These are phyloP conservation scores for Trametes polyzona DNA, from an alignment of 1,284 basidiomycete genomes.

Conservation along the genomic window DNA sequence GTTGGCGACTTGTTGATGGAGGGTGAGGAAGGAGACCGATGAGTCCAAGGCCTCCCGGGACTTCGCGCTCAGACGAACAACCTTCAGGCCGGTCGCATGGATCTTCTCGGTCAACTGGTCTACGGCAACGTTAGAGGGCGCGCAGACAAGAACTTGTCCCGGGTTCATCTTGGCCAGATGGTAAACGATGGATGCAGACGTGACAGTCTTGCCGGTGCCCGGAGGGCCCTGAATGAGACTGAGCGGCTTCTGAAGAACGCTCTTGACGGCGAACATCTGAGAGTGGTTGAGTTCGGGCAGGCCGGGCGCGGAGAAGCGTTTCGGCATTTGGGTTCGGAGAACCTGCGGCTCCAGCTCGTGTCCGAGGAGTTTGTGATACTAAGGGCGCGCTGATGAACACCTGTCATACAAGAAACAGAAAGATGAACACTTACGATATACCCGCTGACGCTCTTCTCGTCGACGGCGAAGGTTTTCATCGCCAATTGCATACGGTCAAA, in stretches of 20 bases:
- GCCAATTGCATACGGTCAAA: constrained; percentile 99
- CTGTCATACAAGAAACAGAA: constrained; percentile 2
- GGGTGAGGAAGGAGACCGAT: constrained; percentile 89
- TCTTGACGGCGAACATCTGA: constrained; percentile 99
- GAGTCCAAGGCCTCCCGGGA: constrained; percentile 97
- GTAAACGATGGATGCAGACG: constrained; percentile 98
- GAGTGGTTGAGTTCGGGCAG: constrained; percentile 99
- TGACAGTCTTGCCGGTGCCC: constrained; percentile 99
- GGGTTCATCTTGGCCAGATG: constrained; percentile 99
- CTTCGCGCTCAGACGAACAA: constrained; percentile 96
- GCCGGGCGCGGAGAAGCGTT: constrained; percentile 95
- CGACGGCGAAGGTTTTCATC: constrained; percentile 99
- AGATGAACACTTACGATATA: constrained; percentile 77
- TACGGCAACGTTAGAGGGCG: constrained; percentile 99
- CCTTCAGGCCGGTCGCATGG: constrained; percentile 94
- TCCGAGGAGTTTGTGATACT: constrained; percentile 98
- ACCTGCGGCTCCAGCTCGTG: constrained; percentile 94
- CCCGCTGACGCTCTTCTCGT: constrained; percentile 98
- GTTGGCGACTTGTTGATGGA: constrained; percentile 97
- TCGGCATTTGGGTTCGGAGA: constrained; percentile 92
- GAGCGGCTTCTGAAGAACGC: constrained; percentile 97
- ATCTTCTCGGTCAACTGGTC: constrained; percentile 99
- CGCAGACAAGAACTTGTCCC: constrained; percentile 98
- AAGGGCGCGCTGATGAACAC: constrained; percentile 15
- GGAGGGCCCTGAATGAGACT: constrained; percentile 98